Evolutionary conservation across 2,329 filamentous ascomycete genomes (phyloP).

Genomic region (Scedosporium boydii): DNA sequence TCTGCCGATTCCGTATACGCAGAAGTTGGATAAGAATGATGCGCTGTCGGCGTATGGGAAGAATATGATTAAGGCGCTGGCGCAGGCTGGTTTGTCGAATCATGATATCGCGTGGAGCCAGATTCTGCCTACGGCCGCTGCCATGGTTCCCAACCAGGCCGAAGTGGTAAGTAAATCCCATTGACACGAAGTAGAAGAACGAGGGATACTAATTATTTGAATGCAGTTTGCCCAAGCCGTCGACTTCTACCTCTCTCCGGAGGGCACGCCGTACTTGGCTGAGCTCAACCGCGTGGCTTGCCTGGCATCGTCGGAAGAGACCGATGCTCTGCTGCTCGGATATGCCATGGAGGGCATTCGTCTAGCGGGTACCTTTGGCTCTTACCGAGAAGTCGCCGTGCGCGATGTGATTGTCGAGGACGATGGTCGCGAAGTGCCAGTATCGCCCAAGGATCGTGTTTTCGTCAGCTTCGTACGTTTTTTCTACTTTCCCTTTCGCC

Average conservation of each 20-base stretch:
- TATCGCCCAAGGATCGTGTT: conserved; percentile 49
- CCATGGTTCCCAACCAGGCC: conserved; percentile 61
- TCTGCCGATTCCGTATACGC: conserved; percentile 44
- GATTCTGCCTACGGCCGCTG: conserved; percentile 56
- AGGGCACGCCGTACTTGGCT: conserved; percentile 44
- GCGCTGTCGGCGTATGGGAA: conserved; percentile 54
- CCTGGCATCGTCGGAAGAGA: conserved; percentile 42
- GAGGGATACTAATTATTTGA: conserved; percentile 8
- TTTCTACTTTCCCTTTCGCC: not conserved
- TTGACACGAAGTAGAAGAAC: not conserved
- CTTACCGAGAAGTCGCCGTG: conserved; percentile 40
- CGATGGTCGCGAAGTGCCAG: conserved; percentile 37
- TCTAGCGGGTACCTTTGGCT: conserved; percentile 52
- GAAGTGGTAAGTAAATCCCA: conserved; percentile 41
- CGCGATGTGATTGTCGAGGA: conserved; percentile 37
- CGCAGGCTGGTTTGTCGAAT: conserved; percentile 51
- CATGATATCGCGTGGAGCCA: conserved; percentile 64
- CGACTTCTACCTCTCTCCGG: conserved; percentile 59
- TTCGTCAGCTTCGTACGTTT: conserved; percentile 51
- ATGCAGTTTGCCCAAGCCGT: conserved; percentile 60
- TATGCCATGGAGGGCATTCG: conserved; percentile 66
- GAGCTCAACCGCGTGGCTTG: conserved; percentile 53
- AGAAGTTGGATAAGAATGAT: conserved; percentile 38
- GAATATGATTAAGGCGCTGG: conserved; percentile 53
- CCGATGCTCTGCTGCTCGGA: conserved; percentile 54